Conservation (phyloP, 1,284 basidiomycete species). For the Ustilago lituana region DNA sequence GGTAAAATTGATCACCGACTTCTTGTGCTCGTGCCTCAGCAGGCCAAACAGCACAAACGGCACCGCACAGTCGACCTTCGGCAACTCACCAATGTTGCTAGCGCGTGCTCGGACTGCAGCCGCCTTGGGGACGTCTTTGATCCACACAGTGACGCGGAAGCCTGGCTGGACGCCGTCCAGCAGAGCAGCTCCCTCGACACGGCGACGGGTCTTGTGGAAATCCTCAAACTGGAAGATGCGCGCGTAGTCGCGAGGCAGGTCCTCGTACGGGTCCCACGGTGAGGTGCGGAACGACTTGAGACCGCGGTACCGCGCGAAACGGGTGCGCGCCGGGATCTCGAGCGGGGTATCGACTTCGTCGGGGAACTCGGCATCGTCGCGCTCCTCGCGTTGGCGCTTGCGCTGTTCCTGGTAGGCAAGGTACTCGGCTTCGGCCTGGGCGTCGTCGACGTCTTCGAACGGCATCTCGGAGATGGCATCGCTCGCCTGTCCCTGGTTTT, state of each 20-base stretch:
- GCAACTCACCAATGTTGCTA: not conserved
- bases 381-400: conserved; percentile 79
- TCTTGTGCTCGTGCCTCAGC: conserved; percentile 95
- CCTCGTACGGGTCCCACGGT: conserved; percentile 97
- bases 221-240: conserved; percentile 97
- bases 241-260: conserved; percentile 91
- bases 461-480: conserved; percentile 28
- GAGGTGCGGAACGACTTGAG: conserved; percentile 91
- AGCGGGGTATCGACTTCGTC: conserved; percentile 98
- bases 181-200: conserved; percentile 71
- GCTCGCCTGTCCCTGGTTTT: conserved; percentile 9
- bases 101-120: conserved; percentile 55
- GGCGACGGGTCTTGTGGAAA: conserved; percentile 84
- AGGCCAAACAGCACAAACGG: conserved; percentile 84
- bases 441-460: conserved; percentile 67
- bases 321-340: conserved; percentile 81
- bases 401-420: conserved; percentile 78
- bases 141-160: conserved; percentile 46
- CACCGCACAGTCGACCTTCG: conserved; percentile 56
- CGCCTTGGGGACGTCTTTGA: conserved; percentile 52
- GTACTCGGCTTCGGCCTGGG: conserved; percentile 75
- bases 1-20: conserved; percentile 89
- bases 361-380: conserved; percentile 83
- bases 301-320: conserved; percentile 93
- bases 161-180: conserved; percentile 57